These are phyloP conservation scores for Paramarasmius palmivorus DNA, from an alignment of 1,284 basidiomycete species.

Conservation along the genomic window DNA sequence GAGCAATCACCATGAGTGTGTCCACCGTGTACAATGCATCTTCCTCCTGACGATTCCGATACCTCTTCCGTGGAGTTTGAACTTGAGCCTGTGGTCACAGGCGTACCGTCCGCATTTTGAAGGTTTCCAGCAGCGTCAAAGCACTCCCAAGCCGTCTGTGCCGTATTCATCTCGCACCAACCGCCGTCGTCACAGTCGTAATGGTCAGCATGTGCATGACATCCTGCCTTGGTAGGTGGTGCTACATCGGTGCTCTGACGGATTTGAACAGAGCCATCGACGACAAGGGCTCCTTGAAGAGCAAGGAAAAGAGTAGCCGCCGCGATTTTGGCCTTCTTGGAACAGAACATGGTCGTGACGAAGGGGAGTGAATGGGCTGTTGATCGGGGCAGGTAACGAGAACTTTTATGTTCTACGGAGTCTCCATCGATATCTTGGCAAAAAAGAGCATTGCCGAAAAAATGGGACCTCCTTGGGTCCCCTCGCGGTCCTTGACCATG, in stretches of 20 bases:
- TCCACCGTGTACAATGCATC: background rate
- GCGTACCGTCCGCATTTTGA: background rate
- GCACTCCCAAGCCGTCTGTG: background rate
- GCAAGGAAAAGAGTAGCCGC: background rate
- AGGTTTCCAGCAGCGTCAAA: background rate
- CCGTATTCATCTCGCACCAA: background rate
- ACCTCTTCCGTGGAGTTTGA: background rate
- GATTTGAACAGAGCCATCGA: background rate
- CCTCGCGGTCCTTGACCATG: background rate
- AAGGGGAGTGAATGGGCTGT: too few relatives aligned
- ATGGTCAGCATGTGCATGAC: background rate
- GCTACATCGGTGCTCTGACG: background rate
- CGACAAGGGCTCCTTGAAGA: background rate
- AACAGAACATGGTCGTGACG: too few relatives aligned
- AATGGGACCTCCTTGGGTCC: background rate
- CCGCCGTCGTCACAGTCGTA: constrained; percentile 3
- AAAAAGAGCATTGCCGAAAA: background rate
- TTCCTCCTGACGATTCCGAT: background rate
- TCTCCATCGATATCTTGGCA: background rate
- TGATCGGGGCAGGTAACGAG: too few relatives aligned
- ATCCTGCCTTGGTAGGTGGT: background rate
- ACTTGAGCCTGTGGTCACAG: background rate
- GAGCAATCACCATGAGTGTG: background rate
- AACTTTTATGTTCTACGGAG: too few relatives aligned
- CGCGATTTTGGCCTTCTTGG: too few relatives aligned